Conservation (phyloP, 2,329 filamentous ascomycete genomes). For the Penicillium hordei region DNA sequence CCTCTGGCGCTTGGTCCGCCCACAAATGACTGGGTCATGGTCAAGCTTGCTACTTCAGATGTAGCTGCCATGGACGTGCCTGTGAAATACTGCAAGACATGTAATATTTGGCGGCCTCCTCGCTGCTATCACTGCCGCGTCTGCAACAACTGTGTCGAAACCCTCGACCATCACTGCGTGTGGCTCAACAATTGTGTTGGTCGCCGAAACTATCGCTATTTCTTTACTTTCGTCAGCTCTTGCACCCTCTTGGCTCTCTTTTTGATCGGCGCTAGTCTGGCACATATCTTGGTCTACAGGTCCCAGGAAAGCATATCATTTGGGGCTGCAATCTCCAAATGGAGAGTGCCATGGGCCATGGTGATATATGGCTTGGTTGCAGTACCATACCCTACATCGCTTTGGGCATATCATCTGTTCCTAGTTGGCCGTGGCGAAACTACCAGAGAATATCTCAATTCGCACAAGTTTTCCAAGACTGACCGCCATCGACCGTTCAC, state of each 20-base stretch:
- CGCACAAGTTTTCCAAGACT: conserved; percentile 88
- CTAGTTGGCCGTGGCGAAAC: conserved; percentile 89
- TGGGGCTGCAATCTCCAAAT: conserved; percentile 64
- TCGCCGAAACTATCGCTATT: conserved; percentile 95
- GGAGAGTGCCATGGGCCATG: conserved; percentile 82
- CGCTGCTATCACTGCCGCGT: conserved; percentile 94
- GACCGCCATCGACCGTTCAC: conserved; percentile 90
- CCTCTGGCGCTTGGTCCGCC: conserved; percentile 78
- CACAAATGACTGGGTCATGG: conserved; percentile 90
- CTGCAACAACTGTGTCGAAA: conserved; percentile 96
- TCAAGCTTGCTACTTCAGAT: conserved; percentile 71
- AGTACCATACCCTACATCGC: conserved; percentile 75
- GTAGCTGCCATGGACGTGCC: conserved; percentile 95
- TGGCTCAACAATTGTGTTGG: conserved; percentile 99
- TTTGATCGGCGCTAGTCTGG: conserved; percentile 73
- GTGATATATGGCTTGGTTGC: conserved; percentile 76
- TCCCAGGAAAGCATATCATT: conserved; percentile 66
- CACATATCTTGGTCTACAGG: conserved; percentile 74
- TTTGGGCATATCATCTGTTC: conserved; percentile 88
- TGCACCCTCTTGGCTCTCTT: conserved; percentile 75
- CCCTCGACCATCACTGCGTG: conserved; percentile 95
- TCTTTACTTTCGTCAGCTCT: conserved; percentile 84
- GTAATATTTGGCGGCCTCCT: conserved; percentile 94
- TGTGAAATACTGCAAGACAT: conserved; percentile 96
- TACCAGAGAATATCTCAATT: conserved; percentile 92